These are phyloP conservation scores for Phytophthora melonis DNA, from an alignment of 352 stramenopile genomes.

Conservation along the genomic window DNA sequence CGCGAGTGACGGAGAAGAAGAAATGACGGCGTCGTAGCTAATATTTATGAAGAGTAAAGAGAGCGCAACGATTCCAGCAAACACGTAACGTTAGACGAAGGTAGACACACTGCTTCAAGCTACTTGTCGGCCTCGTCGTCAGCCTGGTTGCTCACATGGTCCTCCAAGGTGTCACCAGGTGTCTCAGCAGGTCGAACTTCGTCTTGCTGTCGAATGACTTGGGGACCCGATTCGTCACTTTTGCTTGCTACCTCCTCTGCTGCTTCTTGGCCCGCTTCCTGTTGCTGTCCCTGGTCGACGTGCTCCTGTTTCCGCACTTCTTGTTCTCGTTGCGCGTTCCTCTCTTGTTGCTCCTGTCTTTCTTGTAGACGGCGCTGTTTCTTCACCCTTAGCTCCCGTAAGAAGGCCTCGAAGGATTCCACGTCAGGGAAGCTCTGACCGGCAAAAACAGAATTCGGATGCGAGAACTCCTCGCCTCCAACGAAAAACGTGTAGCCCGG, in stretches of 20 bases:
- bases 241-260: conserved; percentile 19
- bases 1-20: conserved; percentile 3
- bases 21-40: conserved; percentile 15
- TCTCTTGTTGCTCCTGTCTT: conserved; percentile 18
- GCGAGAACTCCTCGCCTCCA: conserved; percentile 61
- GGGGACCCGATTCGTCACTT: background rate
- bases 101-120: conserved; percentile 5
- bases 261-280: conserved; percentile 21
- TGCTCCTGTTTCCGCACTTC: background rate
- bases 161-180: background rate
- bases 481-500: conserved; percentile 59
- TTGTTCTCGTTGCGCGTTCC: conserved; percentile 12
- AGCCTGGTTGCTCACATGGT: conserved; percentile 4
- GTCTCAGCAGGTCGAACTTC: conserved; percentile 23
- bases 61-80: conserved; percentile 14
- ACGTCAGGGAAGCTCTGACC: conserved; percentile 59
- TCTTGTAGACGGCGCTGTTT: conserved; percentile 23
- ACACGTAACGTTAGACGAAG: no score
- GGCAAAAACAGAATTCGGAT: conserved; percentile 58
- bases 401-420: conserved; percentile 62
- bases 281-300: background rate
- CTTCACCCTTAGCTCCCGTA: conserved; percentile 49
- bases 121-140: background rate
- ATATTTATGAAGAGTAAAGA: conserved; percentile 32
- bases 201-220: conserved; percentile 6